These are phyloP conservation scores for Pyracantha coccinea DNA, from an alignment of 331 rosid species.

Conservation along the genomic window DNA sequence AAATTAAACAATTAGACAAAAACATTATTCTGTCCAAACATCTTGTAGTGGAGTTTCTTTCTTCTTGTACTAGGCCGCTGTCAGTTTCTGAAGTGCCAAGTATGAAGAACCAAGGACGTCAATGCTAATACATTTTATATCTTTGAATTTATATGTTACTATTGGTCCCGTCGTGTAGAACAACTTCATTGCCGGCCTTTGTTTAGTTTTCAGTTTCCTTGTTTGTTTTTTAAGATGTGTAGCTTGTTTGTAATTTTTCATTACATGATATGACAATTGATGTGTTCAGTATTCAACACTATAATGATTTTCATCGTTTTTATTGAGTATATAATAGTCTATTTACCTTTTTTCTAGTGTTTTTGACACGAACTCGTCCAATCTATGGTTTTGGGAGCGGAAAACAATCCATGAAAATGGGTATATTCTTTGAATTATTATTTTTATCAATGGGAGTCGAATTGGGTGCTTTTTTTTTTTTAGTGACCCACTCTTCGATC, in stretches of 20 bases:
- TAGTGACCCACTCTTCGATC: too few species aligned
- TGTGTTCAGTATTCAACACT: background rate
- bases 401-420: background rate
- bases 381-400: background rate
- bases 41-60: background rate
- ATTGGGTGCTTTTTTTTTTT: too few species aligned
- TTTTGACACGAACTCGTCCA: background rate
- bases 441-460: too few species aligned
- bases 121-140: background rate
- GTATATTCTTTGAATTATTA: background rate
- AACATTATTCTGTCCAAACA: background rate
- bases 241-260: background rate
- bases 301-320: background rate
- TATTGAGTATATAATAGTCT: background rate
- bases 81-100: background rate
- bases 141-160: background rate
- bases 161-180: background rate
- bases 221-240: background rate
- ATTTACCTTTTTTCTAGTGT: background rate
- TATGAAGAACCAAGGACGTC: constrained; percentile 1
- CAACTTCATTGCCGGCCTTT: background rate
- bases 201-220: background rate
- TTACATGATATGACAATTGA: background rate
- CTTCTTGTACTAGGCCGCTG: background rate
- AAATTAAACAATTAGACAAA: background rate